These are phyloP conservation scores for Aurinia saxatilis DNA, from an alignment of 345 rosid species.

Conservation along the genomic window DNA sequence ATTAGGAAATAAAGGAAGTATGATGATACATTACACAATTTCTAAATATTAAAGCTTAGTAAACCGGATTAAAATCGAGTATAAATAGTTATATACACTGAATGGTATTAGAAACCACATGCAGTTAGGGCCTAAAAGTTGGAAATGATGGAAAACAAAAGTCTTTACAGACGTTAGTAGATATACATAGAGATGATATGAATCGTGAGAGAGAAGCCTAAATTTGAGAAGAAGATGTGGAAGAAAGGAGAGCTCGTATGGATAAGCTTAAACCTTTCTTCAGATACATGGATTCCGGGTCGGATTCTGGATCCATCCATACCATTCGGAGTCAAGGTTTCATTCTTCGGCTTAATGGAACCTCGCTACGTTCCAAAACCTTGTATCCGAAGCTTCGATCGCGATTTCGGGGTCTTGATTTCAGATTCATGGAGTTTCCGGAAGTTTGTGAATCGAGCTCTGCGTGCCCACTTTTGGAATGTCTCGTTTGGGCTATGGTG, in stretches of 20 bases:
- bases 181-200: too few relatives aligned
- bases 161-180: too few relatives aligned
- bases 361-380: slow-evolving; percentile 20
- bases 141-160: too few relatives aligned
- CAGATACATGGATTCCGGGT: slow-evolving; percentile 29
- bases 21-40: too few relatives aligned
- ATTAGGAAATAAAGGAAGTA: too few relatives aligned
- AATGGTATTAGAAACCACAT: too few relatives aligned
- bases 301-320: slow-evolving; percentile 18
- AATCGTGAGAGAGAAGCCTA: slow-evolving; percentile 11
- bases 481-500: slow-evolving; percentile 28
- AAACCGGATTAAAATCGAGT: too few relatives aligned
- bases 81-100: too few relatives aligned
- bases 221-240: slow-evolving; percentile 17
- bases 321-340: neutral
- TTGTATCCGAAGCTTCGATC: slow-evolving; percentile 22
- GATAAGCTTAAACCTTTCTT: neutral
- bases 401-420: slow-evolving; percentile 7
- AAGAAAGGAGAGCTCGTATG: slow-evolving; percentile 23
- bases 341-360: slow-evolving; percentile 19
- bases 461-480: slow-evolving; percentile 25
- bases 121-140: too few relatives aligned
- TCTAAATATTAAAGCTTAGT: too few relatives aligned
- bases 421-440: slow-evolving; percentile 6
- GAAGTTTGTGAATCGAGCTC: slow-evolving; percentile 19